Evolutionary conservation across 441 rosid species (phyloP).

Genomic region (Gossypium davidsonii): DNA sequence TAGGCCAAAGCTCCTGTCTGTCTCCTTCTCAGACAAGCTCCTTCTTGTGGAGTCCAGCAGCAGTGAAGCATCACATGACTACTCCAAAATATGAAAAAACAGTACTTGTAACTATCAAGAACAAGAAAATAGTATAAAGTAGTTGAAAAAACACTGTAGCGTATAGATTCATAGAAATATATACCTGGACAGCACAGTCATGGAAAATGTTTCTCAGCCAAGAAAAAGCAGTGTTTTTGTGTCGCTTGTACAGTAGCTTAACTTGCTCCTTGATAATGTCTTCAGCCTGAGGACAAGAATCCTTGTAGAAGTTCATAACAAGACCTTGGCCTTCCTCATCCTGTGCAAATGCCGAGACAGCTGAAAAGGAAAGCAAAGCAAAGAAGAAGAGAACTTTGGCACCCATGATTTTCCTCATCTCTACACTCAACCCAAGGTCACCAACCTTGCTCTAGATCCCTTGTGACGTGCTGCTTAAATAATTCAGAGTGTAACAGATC

Average conservation of each 20-base stretch:
- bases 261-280: constrained; percentile 85
- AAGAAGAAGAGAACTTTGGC: constrained; percentile 50
- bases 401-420: constrained; percentile 31
- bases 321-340: constrained; percentile 62
- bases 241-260: constrained; percentile 88
- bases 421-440: constrained; percentile 21
- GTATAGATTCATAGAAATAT: not conserved
- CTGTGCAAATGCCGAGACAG: constrained; percentile 43
- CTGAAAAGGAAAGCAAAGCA: constrained; percentile 45
- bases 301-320: constrained; percentile 74
- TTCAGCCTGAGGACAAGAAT: constrained; percentile 90
- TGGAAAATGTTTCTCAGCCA: constrained; percentile 99
- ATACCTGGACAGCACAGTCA: constrained; percentile 92
- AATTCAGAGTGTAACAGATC: constrained; percentile 14
- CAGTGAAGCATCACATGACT: constrained; percentile 98
- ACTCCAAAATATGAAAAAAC: not conserved
- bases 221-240: constrained; percentile 98
- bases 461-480: constrained; percentile 31
- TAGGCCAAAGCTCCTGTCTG: constrained; percentile 89
- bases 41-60: constrained; percentile 93
- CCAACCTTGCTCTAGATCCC: constrained; percentile 18
- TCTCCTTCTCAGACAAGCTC: constrained; percentile 86
- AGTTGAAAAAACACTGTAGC: not conserved
- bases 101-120: not conserved
- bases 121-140: not conserved